Evolutionary conservation across 352 stramenopile species (phyloP), one percentile per base, ranked within the genome.

Genomic region (Pythium scleroteichum): DNA sequence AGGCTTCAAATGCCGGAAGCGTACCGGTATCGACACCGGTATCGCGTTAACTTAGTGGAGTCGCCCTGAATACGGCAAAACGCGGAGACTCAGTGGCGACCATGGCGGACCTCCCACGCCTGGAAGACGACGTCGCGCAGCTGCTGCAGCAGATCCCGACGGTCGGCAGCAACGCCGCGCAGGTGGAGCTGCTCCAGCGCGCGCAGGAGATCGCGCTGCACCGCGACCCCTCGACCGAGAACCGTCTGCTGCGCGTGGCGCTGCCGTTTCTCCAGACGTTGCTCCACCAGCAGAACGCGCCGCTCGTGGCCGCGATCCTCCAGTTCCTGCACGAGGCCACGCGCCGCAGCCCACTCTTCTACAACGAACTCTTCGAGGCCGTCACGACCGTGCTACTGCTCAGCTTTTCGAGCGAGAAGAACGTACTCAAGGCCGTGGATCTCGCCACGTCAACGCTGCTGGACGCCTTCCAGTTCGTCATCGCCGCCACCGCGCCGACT

Each of bases 361-460:
- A 55, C 35, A 62, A 19, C 0, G 79, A 75, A 13, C 73, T 90
- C 24, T 88, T 78, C 45, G 75, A 88, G 14, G 65, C 74, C 26
- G 74, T 69, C 59, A 70, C 84, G 48, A 79, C 78, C 17, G 69
- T 89, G 54, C 63, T 90, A 23, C 68, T 91, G 66, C 76, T 91
- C 17, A 82, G 78, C 67, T 85, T 80, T 64, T 85, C 80, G 26
- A 91, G 55, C 32, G 84, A 90, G 64, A 88, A 88, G 72, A 90
- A 90, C 68, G 78, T 81, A 48, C 45, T 77, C 32, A 50, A 72
- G 38, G 74, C 80, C 45, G 69, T 93, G 33, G 78, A 88, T 38
- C 35, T 82, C 48, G 72, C 69, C 29, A 76, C 78, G 20, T 20
- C 40, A 7, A 63, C 38, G 6, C 59, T 87, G 10, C 68, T 76